phyloP scores from a whole-genome alignment of 352 stramenopile genomes.

The Phytopythium helicoides region DNA sequence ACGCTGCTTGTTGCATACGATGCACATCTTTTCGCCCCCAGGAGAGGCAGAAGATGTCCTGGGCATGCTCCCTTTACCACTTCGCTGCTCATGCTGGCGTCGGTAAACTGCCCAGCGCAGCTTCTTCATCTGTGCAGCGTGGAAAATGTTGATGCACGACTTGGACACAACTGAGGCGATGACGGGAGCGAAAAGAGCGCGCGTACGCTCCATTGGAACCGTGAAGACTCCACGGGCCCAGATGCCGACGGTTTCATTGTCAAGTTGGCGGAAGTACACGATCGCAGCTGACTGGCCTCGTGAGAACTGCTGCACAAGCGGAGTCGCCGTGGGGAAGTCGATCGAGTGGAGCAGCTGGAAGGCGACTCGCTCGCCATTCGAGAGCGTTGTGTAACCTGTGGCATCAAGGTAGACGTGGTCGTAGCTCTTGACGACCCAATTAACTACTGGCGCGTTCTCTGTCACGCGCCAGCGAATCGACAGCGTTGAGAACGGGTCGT shows the following conservation, averaged over 20 bases:
- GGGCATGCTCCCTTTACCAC: background rate
- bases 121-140: slow-evolving; percentile 4
- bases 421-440: slow-evolving; percentile 31
- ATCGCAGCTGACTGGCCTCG: slow-evolving; percentile 30
- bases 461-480: slow-evolving; percentile 29
- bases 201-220: slow-evolving; percentile 1
- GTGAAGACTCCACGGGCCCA: slow-evolving; percentile 20
- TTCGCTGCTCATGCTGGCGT: slow-evolving; percentile 1
- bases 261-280: slow-evolving; percentile 19
- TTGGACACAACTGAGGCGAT: slow-evolving; percentile 1
- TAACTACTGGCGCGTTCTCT: slow-evolving; percentile 19
- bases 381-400: slow-evolving; percentile 29
- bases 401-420: slow-evolving; percentile 49
- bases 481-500: slow-evolving; percentile 39
- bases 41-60: background rate
- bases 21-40: background rate
- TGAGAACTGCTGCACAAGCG: slow-evolving; percentile 21
- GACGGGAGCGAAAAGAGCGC: background rate
- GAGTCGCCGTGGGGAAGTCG: slow-evolving; percentile 18
- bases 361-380: slow-evolving; percentile 28
- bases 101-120: slow-evolving; percentile 1
- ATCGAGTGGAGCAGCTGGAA: slow-evolving; percentile 39
- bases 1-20: slow-evolving; percentile 1
- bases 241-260: slow-evolving; percentile 19
- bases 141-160: slow-evolving; percentile 3